phyloP scores from a whole-genome alignment of 2,329 filamentous ascomycete species.

The Penicillium vulpinum region DNA sequence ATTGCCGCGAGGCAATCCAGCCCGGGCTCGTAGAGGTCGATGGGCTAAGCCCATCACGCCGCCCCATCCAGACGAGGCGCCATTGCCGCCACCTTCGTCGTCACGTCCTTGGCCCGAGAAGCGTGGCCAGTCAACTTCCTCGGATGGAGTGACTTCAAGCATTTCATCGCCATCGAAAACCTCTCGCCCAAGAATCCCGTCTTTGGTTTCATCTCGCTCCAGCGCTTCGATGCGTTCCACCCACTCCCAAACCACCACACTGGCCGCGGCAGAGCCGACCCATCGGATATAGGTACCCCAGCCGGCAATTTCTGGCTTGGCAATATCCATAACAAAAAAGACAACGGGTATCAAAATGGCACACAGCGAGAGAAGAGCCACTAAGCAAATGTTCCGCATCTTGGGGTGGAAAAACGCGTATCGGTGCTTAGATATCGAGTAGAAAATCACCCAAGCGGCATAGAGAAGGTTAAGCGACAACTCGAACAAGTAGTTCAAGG shows the following conservation, averaged over 20 bases:
- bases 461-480: slow-evolving; percentile 83
- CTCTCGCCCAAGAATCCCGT: slow-evolving; percentile 85
- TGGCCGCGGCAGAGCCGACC: slow-evolving; percentile 92
- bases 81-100: slow-evolving; percentile 40
- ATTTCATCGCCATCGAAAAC: slow-evolving; percentile 94
- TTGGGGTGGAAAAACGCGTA: slow-evolving; percentile 88
- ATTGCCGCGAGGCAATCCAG: slow-evolving; percentile 28
- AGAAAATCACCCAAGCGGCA: slow-evolving; percentile 91
- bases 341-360: slow-evolving; percentile 87
- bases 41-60: slow-evolving; percentile 39
- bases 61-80: slow-evolving; percentile 41
- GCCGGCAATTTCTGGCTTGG: slow-evolving; percentile 77
- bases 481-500: slow-evolving; percentile 87
- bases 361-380: slow-evolving; percentile 74
- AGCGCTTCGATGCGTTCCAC: slow-evolving; percentile 91
- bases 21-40: slow-evolving; percentile 39
- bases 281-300: slow-evolving; percentile 96
- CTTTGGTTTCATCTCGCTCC: slow-evolving; percentile 90
- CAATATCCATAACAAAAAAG: slow-evolving; percentile 90
- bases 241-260: slow-evolving; percentile 98
- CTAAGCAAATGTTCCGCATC: slow-evolving; percentile 84
- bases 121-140: slow-evolving; percentile 54
- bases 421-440: slow-evolving; percentile 84
- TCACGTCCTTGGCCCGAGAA: slow-evolving; percentile 38
- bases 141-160: slow-evolving; percentile 66